Conservation (phyloP, 129 eudicot genomes). For the Heracleum sosnowskyi region DNA sequence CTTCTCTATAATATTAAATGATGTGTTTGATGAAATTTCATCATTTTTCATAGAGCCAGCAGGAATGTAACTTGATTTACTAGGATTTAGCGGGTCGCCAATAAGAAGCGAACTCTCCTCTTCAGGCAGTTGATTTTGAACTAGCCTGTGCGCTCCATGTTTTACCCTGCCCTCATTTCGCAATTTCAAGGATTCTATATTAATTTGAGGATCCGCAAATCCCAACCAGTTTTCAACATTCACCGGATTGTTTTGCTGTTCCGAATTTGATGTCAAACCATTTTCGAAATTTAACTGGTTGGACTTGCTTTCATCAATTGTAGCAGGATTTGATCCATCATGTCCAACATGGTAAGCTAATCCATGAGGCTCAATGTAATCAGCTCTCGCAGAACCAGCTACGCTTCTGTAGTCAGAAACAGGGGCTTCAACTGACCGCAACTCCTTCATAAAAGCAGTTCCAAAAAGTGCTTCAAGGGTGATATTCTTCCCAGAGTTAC, state of each 20-base stretch:
- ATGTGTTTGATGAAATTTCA: constrained; percentile 23
- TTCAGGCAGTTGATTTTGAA: constrained; percentile 54
- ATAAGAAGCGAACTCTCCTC: constrained; percentile 46
- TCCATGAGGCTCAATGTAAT: constrained; percentile 27
- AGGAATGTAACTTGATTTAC: constrained; percentile 16
- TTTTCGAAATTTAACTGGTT: constrained; percentile 27
- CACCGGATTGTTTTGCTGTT: constrained; percentile 28
- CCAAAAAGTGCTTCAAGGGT: constrained; percentile 94
- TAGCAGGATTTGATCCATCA: constrained; percentile 25
- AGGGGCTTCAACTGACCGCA: constrained; percentile 80
- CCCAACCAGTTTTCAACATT: constrained; percentile 46
- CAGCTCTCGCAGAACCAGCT: constrained; percentile 37
- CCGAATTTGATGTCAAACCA: constrained; percentile 23
- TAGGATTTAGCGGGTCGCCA: constrained; percentile 30
- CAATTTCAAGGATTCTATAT: constrained; percentile 24
- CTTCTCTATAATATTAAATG: constrained; percentile 50
- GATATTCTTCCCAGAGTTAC: constrained; percentile 35
- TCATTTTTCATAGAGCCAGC: constrained; percentile 16
- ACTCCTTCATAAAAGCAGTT: constrained; percentile 84
- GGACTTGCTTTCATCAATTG: constrained; percentile 29
- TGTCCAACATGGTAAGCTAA: constrained; percentile 20
- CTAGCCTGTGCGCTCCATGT: constrained; percentile 23
- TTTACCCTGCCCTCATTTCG: constrained; percentile 23
- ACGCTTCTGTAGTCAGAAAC: constrained; percentile 71
- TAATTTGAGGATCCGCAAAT: constrained; percentile 33